phyloP scores from a whole-genome alignment of 2,329 filamentous ascomycete species.

The Alternaria alternata region DNA sequence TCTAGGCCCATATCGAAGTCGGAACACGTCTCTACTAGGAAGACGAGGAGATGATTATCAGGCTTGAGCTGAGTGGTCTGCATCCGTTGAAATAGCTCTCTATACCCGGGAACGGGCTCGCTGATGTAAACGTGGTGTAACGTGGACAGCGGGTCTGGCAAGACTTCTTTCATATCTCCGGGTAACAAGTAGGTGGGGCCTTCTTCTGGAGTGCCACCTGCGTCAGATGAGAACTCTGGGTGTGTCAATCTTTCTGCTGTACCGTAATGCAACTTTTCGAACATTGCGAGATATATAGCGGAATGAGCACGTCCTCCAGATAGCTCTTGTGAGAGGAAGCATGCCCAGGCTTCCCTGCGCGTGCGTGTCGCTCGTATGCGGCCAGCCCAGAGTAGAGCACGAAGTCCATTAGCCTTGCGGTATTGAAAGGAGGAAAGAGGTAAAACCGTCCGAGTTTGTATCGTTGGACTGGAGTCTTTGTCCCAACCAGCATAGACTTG shows the following conservation, averaged over 20 bases:
- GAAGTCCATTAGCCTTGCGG: conserved; percentile 7
- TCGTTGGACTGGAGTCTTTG: conserved; percentile 67
- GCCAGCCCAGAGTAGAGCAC: conserved; percentile 61
- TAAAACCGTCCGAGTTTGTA: conserved; percentile 64
- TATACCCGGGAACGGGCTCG: conserved; percentile 66
- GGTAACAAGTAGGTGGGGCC: conserved; percentile 54
- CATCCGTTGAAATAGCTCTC: conserved; percentile 69
- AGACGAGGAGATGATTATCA: conserved; percentile 59
- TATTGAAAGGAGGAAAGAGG: conserved; percentile 21
- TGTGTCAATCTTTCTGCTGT: conserved; percentile 15
- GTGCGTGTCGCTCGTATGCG: conserved; percentile 68
- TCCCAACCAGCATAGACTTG: conserved; percentile 69
- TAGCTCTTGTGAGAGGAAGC: conserved; percentile 65
- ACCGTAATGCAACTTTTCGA: conserved; percentile 61
- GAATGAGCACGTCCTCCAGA: conserved; percentile 47
- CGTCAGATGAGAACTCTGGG: conserved; percentile 12
- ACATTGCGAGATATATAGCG: conserved; percentile 64
- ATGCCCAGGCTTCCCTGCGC: conserved; percentile 70
- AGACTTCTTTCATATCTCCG: conserved; percentile 67
- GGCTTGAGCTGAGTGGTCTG: conserved; percentile 59
- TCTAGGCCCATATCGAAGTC: conserved; percentile 30
- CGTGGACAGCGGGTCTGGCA: conserved; percentile 65
- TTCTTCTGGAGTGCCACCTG: conserved; percentile 8
- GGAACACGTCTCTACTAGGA: conserved; percentile 59
- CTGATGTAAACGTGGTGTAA: conserved; percentile 71